Evolutionary conservation across 2,329 filamentous ascomycete genomes (phyloP), one percentile per base, ranked within the genome.

Genomic region (Penicillium expansum): DNA sequence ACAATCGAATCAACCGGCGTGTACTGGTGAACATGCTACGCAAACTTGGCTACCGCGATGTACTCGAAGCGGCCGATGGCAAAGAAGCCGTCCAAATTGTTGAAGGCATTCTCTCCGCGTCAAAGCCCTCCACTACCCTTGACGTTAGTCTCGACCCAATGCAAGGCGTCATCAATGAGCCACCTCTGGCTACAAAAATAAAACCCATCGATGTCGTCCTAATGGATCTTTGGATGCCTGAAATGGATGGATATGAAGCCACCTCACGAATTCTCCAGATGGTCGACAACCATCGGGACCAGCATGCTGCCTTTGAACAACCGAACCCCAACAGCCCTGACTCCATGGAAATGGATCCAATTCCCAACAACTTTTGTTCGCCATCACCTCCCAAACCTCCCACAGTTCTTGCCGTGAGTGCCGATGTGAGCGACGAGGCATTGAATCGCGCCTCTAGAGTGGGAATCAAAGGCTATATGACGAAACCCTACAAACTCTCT

Each of bases 201-300:
- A 76, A 75, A 55, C 71, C 73, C 3, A 83, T 89, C 55, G 83
- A 89, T 64, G 80, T 88, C 2, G 79, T 90, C 24, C 74, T 90
- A 42, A 90, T 90, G 87, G 87, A 90, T 71, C 79, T 90, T 10
- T 90, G 87, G 87, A 90, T 90, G 86, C 87, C 87, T 0, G 78
- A 85, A 61, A 86, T 90, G 79, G 87, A 90, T 66, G 87, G 87
- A 1, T 90, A 88, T 62, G 83, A 89, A 67, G 87, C 87, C 2
- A 84, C 87, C 0, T 79, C 83, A 64, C 76, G 79, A 45, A 90
- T 90, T 42, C 72, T 88, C 11, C 73, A 76, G 24, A 80, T 86
- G 76, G 69, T 77, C n/a, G 71, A 75, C 41, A 69, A 76, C 44
- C 67, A 74, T 38, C 67, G 67, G 20, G 57, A 65, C 29, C 65